Evolutionary conservation across 2,329 filamentous ascomycete species (phyloP).

Genomic region (Hypoxylon sp.): DNA sequence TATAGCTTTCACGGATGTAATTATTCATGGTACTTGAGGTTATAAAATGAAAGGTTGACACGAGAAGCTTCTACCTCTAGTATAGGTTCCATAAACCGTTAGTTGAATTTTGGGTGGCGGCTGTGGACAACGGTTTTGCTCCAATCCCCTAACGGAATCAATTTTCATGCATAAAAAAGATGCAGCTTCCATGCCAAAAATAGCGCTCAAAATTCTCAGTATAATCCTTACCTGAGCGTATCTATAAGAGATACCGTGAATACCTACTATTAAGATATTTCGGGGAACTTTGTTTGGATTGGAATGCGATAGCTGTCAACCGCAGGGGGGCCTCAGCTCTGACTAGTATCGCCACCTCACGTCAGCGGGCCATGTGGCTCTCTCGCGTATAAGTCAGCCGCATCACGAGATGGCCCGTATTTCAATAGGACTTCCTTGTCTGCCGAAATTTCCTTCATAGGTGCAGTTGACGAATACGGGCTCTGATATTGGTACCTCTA

Average conservation of each 20-base stretch:
- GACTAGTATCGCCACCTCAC: slow-evolving; percentile 22
- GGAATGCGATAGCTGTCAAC: slow-evolving; percentile 8
- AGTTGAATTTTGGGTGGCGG: too few species aligned
- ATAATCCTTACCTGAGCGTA: background rate
- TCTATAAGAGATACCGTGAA: slow-evolving; percentile 1
- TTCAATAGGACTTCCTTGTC: slow-evolving; percentile 7
- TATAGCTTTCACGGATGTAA: too few species aligned
- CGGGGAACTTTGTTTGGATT: background rate
- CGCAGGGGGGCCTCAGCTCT: slow-evolving; percentile 17
- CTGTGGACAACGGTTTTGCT: too few species aligned
- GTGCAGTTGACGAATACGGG: slow-evolving; percentile 24
- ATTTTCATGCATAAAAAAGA: background rate
- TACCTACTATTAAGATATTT: slow-evolving; percentile 16
- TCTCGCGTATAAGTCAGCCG: slow-evolving; percentile 22
- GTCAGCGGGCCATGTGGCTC: slow-evolving; percentile 32
- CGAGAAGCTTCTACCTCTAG: too few species aligned
- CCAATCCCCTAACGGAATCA: background rate
- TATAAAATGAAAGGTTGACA: too few species aligned
- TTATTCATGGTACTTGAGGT: too few species aligned
- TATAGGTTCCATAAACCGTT: too few species aligned
- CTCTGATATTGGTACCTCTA: slow-evolving; percentile 22
- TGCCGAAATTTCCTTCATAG: slow-evolving; percentile 3
- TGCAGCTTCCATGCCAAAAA: background rate
- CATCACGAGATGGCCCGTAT: slow-evolving; percentile 31
- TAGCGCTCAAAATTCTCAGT: background rate